Percentiles rank a stretch among this genome's conserved stretches.
Evolutionary conservation across 352 stramenopile genomes (phyloP).

Genomic region (Phytopythium sindhum): DNA sequence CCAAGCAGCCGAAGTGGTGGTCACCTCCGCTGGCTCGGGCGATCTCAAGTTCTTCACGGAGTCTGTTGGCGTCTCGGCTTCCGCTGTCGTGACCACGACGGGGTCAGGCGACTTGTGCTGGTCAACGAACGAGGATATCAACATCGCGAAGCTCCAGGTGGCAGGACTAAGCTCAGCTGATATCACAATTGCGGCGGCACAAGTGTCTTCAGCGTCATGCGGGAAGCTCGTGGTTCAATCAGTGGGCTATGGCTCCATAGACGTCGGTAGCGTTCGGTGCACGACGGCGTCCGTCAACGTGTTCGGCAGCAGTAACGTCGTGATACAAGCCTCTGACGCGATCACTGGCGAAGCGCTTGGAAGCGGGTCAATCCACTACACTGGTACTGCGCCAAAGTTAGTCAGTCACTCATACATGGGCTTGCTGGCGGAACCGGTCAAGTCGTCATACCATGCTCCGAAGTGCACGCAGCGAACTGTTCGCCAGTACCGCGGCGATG

Average conservation of each 20-base stretch:
- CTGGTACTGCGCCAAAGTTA: neutral
- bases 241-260: neutral
- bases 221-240: neutral
- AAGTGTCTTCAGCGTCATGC: neutral
- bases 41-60: neutral
- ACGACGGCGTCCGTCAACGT: neutral
- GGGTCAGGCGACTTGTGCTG: neutral
- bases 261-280: neutral
- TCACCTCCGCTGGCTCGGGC: neutral
- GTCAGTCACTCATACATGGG: neutral
- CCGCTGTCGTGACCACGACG: neutral
- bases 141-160: neutral
- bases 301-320: conserved; percentile 3
- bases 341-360: neutral
- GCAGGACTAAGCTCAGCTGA: neutral
- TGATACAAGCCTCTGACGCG: neutral
- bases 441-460: neutral
- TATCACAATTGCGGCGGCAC: neutral
- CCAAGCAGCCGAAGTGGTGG: neutral
- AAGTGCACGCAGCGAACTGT: neutral
- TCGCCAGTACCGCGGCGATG: neutral
- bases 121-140: neutral
- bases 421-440: neutral
- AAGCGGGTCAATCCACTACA: neutral
- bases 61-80: neutral